phyloP scores from a whole-genome alignment of 495 filamentous ascomycete species.

The Neurospora cerealis region DNA sequence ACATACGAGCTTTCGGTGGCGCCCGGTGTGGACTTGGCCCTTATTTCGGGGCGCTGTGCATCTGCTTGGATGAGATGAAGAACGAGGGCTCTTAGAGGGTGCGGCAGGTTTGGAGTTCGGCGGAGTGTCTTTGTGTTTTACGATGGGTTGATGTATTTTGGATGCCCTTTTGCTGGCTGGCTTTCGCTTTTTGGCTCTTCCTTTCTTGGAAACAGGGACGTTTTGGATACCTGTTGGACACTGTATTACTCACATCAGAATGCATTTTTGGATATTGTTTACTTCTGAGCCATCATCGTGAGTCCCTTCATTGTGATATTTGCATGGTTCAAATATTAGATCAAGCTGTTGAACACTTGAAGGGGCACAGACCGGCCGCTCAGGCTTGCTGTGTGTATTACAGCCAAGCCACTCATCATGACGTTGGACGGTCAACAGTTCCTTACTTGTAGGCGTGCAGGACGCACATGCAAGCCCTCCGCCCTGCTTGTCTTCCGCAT shows the following conservation, averaged over 20 bases:
- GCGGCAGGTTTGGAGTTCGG: too few species aligned
- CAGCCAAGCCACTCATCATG: neutral
- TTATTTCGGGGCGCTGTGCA: constrained; percentile 51
- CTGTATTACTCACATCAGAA: neutral
- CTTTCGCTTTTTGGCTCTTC: neutral
- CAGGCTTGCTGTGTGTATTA: neutral
- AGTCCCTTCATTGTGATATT: too few species aligned
- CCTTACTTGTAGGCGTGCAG: neutral
- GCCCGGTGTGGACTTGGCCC: constrained; percentile 46
- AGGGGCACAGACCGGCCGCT: neutral
- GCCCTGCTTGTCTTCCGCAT: neutral
- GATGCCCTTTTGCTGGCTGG: neutral
- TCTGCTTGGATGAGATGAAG: constrained; percentile 53
- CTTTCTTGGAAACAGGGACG: neutral
- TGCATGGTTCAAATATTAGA: too few species aligned
- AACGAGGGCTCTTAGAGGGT: constrained; percentile 23
- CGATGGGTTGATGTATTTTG: neutral
- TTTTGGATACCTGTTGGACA: too few species aligned
- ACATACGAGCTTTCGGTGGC: constrained; percentile 49
- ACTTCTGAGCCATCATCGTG: too few species aligned
- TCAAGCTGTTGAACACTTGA: too few species aligned
- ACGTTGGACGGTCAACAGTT: neutral
- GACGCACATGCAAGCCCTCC: neutral
- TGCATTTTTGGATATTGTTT: too few species aligned
- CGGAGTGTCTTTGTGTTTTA: neutral